These are phyloP conservation scores for Candida schatavii DNA, from an alignment of 805 yeast genomes.

Conservation along the genomic window DNA sequence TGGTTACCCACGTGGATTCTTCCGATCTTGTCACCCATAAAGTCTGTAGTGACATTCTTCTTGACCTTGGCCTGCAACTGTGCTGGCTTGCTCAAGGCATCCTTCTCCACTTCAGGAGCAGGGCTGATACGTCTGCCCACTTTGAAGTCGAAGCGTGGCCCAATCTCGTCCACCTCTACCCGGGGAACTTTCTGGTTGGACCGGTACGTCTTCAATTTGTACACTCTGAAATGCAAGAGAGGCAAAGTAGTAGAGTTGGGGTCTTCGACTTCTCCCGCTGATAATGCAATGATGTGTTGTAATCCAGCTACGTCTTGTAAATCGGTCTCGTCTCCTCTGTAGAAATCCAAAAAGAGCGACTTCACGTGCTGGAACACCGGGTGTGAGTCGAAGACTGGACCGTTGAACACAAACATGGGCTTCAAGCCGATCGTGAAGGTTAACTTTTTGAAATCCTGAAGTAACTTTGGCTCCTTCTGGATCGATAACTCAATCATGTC, in stretches of 20 bases:
- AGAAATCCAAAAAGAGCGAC: constrained; percentile 87
- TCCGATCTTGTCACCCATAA: constrained; percentile 95
- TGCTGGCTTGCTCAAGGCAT: constrained; percentile 77
- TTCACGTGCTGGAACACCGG: constrained; percentile 84
- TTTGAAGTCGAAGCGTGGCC: constrained; percentile 91
- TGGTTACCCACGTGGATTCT: constrained; percentile 95
- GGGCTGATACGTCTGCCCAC: constrained; percentile 84
- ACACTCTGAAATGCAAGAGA: constrained; percentile 83
- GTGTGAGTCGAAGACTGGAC: constrained; percentile 85
- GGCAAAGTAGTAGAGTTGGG: constrained; percentile 74
- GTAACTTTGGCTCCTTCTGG: constrained; percentile 60
- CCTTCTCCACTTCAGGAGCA: constrained; percentile 84
- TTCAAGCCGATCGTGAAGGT: constrained; percentile 88
- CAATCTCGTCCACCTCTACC: constrained; percentile 90
- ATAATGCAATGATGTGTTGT: constrained; percentile 83
- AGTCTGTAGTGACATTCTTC: constrained; percentile 86
- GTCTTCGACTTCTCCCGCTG: constrained; percentile 74
- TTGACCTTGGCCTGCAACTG: constrained; percentile 76
- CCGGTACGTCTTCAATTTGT: constrained; percentile 74
- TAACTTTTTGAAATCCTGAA: constrained; percentile 73
- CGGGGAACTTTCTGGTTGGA: constrained; percentile 90
- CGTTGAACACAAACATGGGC: constrained; percentile 93
- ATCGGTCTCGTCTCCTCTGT: constrained; percentile 77
- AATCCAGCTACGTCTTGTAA: constrained; percentile 92
- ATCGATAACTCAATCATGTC: constrained; percentile 92